phyloP scores from a whole-genome alignment of 352 stramenopile genomes.

The Pythium myriotylum region DNA sequence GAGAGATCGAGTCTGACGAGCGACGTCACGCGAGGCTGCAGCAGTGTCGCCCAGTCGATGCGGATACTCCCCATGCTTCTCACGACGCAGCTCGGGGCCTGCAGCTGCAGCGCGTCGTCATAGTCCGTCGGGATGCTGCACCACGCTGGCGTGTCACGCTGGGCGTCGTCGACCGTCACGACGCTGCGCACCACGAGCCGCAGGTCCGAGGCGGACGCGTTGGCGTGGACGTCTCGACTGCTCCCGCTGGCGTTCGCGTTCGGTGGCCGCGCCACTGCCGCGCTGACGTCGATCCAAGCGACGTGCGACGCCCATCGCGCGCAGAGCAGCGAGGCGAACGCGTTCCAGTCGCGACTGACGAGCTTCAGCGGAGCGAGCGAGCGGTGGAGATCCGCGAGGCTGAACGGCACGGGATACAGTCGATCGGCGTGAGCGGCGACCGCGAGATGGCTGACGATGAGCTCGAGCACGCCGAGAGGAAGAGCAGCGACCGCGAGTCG shows the following conservation, averaged over 20 bases:
- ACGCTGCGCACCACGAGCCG: constrained; percentile 18
- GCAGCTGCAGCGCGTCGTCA: neutral
- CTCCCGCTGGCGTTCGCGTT: neutral
- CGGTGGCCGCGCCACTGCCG: neutral
- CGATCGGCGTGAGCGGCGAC: neutral
- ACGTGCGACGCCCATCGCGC: neutral
- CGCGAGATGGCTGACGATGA: constrained; percentile 2
- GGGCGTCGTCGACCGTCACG: constrained; percentile 1
- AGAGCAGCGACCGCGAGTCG: neutral
- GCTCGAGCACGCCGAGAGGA: neutral
- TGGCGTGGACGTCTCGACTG: neutral
- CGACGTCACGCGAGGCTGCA: constrained; percentile 6
- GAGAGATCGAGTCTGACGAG: constrained; percentile 17
- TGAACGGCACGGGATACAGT: constrained; percentile 11
- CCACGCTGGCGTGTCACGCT: neutral
- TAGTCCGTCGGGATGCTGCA: neutral
- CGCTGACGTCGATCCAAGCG: constrained; percentile 6
- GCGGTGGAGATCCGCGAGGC: constrained; percentile 1
- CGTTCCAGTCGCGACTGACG: constrained; percentile 8
- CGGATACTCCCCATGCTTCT: constrained; percentile 6
- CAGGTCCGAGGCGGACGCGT: constrained; percentile 2
- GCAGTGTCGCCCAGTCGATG: constrained; percentile 9
- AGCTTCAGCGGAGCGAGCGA: constrained; percentile 1
- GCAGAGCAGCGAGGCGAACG: neutral
- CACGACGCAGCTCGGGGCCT: constrained; percentile 2